Percentiles rank a stretch among this genome's conserved stretches.
These are phyloP conservation scores for Fusarium compactum DNA, from an alignment of 2,329 filamentous ascomycete genomes.

Conservation along the genomic window DNA sequence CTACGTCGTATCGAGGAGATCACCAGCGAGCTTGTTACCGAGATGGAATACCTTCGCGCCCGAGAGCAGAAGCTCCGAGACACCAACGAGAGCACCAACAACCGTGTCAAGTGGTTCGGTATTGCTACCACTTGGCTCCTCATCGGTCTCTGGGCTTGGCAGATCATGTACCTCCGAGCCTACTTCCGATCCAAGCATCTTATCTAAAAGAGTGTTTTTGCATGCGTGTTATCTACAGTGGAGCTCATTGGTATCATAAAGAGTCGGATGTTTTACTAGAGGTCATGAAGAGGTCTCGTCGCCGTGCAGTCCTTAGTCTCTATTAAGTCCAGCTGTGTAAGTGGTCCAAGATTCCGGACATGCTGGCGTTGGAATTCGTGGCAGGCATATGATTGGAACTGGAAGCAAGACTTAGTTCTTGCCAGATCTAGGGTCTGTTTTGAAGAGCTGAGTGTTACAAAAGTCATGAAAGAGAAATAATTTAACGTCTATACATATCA, in stretches of 20 bases:
- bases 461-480: conserved; percentile 47
- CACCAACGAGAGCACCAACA: conserved; percentile 99
- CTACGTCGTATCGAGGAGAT: conserved; percentile 92
- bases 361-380: conserved; percentile 46
- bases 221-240: conserved; percentile 27
- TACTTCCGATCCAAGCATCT: conserved; percentile 81
- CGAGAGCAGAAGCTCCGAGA: conserved; percentile 96
- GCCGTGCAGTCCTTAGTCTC: conserved; percentile 7
- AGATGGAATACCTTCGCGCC: conserved; percentile 94
- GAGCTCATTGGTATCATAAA: conserved; percentile 18
- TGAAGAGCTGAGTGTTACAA: conserved; percentile 46
- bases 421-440: conserved; percentile 25
- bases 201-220: conserved; percentile 49
- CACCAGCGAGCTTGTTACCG: conserved; percentile 85
- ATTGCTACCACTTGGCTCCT: conserved; percentile 93
- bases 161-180: conserved; percentile 95
- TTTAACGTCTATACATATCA: conserved; percentile 40
- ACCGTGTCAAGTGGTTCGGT: conserved; percentile 98
- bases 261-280: conserved; percentile 12
- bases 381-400: conserved; percentile 44
- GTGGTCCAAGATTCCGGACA: conserved; percentile 37
- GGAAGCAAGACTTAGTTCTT: conserved; percentile 34
- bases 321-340: conserved; percentile 35
- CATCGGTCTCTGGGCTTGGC: conserved; percentile 90
- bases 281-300: conserved; percentile 11